phyloP scores from a whole-genome alignment of 768 basidiomycete species.

The Russula emetica region DNA sequence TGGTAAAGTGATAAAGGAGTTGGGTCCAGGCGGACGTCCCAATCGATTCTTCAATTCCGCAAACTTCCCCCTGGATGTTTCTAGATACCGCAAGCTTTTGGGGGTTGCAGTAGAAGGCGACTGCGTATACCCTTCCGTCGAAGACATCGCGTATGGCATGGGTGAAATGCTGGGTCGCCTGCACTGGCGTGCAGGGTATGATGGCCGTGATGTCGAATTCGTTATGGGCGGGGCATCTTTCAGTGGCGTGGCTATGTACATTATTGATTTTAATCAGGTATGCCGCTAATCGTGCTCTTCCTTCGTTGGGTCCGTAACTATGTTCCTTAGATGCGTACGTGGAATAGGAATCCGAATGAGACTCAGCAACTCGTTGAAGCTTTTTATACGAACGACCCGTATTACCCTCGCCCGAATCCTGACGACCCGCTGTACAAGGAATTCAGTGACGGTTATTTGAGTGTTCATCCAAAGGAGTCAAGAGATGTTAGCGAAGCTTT shows the following conservation, averaged over 20 bases:
- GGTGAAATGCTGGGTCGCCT: not conserved
- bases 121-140: not conserved
- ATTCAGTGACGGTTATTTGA: too few relatives aligned
- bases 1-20: not conserved
- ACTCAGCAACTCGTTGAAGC: too few relatives aligned
- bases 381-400: too few relatives aligned
- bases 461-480: too few relatives aligned
- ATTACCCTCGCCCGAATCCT: too few relatives aligned
- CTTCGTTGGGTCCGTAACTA: too few relatives aligned
- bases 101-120: not conserved
- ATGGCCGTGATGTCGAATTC: not conserved
- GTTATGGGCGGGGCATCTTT: not conserved
- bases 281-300: not conserved
- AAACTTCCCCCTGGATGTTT: not conserved
- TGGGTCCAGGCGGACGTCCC: not conserved
- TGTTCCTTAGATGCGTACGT: too few relatives aligned
- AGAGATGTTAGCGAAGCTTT: too few relatives aligned
- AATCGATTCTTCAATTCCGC: not conserved
- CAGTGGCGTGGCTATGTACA: not conserved
- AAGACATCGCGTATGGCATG: not conserved
- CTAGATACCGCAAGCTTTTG: not conserved
- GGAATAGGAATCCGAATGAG: too few relatives aligned
- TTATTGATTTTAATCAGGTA: not conserved
- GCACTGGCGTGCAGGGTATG: not conserved
- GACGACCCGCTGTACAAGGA: too few relatives aligned